phyloP scores from a whole-genome alignment of 371 early-diverging fungal genomes.

The Zopfochytrium polystomum region DNA sequence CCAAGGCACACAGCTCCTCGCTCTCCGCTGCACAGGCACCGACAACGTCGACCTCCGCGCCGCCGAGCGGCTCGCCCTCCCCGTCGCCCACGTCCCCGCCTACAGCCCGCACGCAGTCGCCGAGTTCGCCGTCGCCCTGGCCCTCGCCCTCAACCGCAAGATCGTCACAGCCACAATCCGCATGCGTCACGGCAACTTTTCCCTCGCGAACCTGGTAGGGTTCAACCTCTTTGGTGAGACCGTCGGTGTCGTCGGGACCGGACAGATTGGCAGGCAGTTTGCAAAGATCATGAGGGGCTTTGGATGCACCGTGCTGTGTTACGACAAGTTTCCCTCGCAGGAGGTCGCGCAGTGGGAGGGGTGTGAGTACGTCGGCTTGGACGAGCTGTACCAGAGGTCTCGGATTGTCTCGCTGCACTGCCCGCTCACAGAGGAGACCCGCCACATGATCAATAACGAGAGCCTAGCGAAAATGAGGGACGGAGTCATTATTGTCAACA shows the following conservation, averaged over 20 bases:
- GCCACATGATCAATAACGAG: slow-evolving; percentile 40
- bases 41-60: slow-evolving; percentile 40
- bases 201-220: slow-evolving; percentile 38
- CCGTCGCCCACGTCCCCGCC: slow-evolving; percentile 42
- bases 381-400: slow-evolving; percentile 19
- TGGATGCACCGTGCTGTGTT: slow-evolving; percentile 41
- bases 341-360: slow-evolving; percentile 25
- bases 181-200: slow-evolving; percentile 36
- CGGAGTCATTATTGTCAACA: slow-evolving; percentile 45
- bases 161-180: slow-evolving; percentile 30
- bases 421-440: slow-evolving; percentile 37
- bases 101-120: slow-evolving; percentile 47
- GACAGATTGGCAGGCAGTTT: slow-evolving; percentile 42
- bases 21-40: slow-evolving; percentile 45
- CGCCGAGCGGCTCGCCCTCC: slow-evolving; percentile 21
- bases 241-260: slow-evolving; percentile 48
- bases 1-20: slow-evolving; percentile 36
- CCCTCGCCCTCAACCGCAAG: slow-evolving; percentile 39
- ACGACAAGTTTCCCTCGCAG: slow-evolving; percentile 37
- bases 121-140: slow-evolving; percentile 42
- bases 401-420: slow-evolving; percentile 44
- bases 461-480: slow-evolving; percentile 33
- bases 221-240: slow-evolving; percentile 48
- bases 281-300: slow-evolving; percentile 45
- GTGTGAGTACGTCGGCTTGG: slow-evolving; percentile 31